Percentiles rank a stretch among this genome's conserved stretches.
phyloP scores from a whole-genome alignment of 2,329 filamentous ascomycete species.

The Aspergillus sp. region DNA sequence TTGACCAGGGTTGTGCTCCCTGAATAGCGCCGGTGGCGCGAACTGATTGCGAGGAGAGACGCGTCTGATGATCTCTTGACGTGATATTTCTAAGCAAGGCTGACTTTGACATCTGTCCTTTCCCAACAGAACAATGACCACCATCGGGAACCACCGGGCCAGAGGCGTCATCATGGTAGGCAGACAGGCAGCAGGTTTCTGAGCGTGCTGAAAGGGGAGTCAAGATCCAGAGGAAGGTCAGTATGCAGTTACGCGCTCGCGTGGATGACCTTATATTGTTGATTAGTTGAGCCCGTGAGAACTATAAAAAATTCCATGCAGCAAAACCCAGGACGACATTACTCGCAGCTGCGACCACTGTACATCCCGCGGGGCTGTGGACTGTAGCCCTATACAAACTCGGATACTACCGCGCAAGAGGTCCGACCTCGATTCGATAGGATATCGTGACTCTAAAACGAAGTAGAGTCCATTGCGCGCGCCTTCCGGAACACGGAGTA shows the following conservation, averaged over 20 bases:
- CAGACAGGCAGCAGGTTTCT: background rate
- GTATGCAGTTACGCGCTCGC: background rate
- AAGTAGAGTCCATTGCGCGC: background rate
- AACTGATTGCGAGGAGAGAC: background rate
- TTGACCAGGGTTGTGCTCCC: background rate
- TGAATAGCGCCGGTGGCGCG: background rate
- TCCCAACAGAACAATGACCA: background rate
- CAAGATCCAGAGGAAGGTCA: background rate
- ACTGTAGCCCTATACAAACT: background rate
- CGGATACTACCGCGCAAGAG: background rate
- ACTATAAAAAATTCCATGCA: background rate
- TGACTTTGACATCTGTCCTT: background rate
- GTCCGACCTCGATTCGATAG: background rate
- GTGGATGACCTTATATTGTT: background rate
- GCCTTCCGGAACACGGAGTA: background rate
- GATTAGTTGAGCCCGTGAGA: background rate
- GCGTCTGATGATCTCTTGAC: background rate
- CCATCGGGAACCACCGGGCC: background rate
- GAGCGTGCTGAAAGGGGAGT: background rate
- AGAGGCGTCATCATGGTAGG: background rate
- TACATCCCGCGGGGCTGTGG: background rate
- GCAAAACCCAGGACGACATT: background rate
- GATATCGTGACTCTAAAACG: background rate
- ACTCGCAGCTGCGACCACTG: background rate
- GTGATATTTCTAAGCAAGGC: background rate